A percentile compares a stretch with the other conserved stretches of the same genome.
Conservation (phyloP, 2,329 filamentous ascomycete genomes). For the Fusarium protoensiforme region DNA sequence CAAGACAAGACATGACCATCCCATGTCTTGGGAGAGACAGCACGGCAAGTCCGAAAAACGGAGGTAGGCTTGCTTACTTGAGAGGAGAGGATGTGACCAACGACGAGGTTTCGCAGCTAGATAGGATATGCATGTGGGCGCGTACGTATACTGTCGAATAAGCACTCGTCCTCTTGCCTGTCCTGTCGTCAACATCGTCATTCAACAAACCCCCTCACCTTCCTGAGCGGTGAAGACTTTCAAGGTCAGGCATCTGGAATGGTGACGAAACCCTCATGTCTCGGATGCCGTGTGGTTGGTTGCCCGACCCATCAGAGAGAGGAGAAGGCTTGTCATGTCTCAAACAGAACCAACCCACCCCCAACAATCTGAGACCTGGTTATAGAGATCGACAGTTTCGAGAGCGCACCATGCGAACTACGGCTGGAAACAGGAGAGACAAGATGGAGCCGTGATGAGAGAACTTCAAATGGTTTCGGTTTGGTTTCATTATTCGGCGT, state of each 20-base stretch:
- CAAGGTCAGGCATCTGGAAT: conserved; percentile 11
- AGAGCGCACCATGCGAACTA: background rate
- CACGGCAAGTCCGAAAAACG: background rate
- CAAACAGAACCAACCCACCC: background rate
- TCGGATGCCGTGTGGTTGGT: conserved; percentile 1
- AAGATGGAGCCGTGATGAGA: background rate
- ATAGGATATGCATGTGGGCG: background rate
- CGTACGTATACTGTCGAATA: background rate
- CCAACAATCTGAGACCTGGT: background rate
- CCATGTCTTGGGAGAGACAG: background rate
- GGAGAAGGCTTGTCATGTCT: conserved; percentile 6
- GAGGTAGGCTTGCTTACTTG: background rate
- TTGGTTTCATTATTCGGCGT: background rate
- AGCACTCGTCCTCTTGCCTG: background rate
- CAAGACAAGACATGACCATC: background rate
- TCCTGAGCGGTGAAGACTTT: conserved; percentile 3
- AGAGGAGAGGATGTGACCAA: background rate
- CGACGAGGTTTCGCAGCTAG: background rate
- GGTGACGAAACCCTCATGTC: conserved; percentile 27
- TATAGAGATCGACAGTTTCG: background rate
- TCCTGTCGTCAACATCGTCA: background rate
- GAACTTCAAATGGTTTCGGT: background rate
- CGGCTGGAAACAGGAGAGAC: background rate
- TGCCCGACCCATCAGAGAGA: background rate
- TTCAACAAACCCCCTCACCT: background rate